Percentiles rank a stretch among this genome's conserved stretches.
Evolutionary conservation across 1,284 basidiomycete species (phyloP).

Genomic region (Irpex sp.): DNA sequence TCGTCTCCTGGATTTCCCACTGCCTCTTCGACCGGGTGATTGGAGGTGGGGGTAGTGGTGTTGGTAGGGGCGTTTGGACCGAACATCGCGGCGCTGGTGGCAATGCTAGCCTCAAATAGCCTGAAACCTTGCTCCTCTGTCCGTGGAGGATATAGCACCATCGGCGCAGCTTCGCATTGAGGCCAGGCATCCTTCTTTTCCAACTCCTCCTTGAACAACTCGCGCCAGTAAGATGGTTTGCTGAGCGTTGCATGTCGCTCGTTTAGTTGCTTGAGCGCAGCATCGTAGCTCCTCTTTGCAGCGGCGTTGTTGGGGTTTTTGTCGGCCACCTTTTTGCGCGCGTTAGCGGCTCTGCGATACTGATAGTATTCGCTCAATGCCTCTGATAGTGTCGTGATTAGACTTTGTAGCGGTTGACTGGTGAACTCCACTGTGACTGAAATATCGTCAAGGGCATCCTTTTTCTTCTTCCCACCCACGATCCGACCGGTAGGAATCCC

Average conservation of each 20-base stretch:
- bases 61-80: too few relatives aligned
- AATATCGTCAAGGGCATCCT: background rate
- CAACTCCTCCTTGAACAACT: background rate
- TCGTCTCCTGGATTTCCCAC: too few relatives aligned
- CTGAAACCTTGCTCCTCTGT: background rate
- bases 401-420: background rate
- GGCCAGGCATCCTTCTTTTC: background rate
- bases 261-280: background rate
- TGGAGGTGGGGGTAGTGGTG: too few relatives aligned
- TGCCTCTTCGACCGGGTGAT: too few relatives aligned
- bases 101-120: background rate
- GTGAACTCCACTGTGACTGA: background rate
- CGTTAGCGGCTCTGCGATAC: background rate
- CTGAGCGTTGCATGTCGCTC: background rate
- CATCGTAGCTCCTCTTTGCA: background rate
- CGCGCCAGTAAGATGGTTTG: background rate
- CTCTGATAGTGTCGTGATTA: background rate
- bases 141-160: background rate
- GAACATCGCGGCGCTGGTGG: too few relatives aligned
- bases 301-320: background rate
- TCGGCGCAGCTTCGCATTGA: background rate
- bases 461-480: background rate
- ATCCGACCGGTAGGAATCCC: background rate
- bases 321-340: background rate
- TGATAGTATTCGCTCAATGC: background rate